Evolutionary conservation across 345 rosid genomes (phyloP), one percentile per base, ranked within the genome.

Genomic region (Populus davidiana): DNA sequence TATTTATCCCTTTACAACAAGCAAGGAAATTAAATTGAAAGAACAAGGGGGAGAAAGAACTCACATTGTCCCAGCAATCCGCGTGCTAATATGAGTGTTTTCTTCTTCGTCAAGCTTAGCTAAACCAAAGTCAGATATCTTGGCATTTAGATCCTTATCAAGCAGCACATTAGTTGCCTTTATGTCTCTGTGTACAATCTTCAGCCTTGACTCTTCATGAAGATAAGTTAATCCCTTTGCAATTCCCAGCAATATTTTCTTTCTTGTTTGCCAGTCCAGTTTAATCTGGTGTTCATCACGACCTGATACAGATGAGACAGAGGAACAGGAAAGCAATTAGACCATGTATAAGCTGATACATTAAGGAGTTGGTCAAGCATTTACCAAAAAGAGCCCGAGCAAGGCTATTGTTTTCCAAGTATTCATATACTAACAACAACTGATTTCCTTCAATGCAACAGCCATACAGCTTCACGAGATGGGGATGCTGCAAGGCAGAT

Each of bases 101-200:
- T 88, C 94, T 73, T 87, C 94, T 78, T 90, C 94, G 69, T 90
- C 90, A 25, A 90, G 94, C 76, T 90, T 90, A 39, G 94, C 94
- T 65, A 90, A 81, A 75, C 94, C 94, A 68, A 90, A 90, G 75
- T 90, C 92, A 0, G 94, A 90, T 67, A 90, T 90, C 87, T 90
- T 90, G 33, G 94, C 91, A 81, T 81, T 86, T 66, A 90, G 78
- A 69, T 82, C 86, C 83, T 73, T 85, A 47, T 89, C 94, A 47
- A 90, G 94, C 71, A 91, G 84, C 75, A 91, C 94, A 77, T 91
- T 91, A 17, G 92, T 87, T 20, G 94, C 92, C 70, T 91, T 91
- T 13, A 89, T 91, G 76, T 91, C 94, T 76, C 94, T 84, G 79
- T 91, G 94, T 64, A 91, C 92, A 75, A 91, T 91, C 81, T 91